phyloP scores from a whole-genome alignment of 139 green algal genomes.

The Coelastrella sp. region DNA sequence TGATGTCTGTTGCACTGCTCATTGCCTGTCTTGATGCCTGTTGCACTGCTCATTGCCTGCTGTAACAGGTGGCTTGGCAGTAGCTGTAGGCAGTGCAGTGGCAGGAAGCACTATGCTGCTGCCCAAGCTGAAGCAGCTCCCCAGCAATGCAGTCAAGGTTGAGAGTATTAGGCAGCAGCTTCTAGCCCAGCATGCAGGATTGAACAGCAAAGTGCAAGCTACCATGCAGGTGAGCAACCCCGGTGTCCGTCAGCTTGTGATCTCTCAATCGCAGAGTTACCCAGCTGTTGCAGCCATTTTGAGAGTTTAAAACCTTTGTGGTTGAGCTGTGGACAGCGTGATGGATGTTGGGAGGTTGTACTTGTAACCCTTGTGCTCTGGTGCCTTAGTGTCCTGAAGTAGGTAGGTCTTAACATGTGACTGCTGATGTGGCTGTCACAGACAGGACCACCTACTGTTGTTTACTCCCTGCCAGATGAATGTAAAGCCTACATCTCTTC shows the following conservation, averaged over 20 bases:
- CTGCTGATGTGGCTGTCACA: not conserved
- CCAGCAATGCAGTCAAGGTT: conserved; percentile 57
- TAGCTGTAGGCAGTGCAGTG: conserved; percentile 52
- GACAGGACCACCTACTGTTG: too few relatives aligned
- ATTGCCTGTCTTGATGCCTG: not conserved
- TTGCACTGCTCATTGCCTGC: conserved; percentile 1
- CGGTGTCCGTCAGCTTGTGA: not conserved
- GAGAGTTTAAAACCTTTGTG: too few relatives aligned
- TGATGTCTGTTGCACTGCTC: not conserved
- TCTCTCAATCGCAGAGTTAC: too few relatives aligned
- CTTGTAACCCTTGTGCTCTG: too few relatives aligned
- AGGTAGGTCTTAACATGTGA: too few relatives aligned
- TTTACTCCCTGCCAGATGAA: not conserved
- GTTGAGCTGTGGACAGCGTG: too few relatives aligned
- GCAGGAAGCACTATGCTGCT: conserved; percentile 74
- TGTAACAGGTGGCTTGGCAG: conserved; percentile 52
- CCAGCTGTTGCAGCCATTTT: too few relatives aligned
- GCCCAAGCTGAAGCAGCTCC: conserved; percentile 87
- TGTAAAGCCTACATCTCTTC: too few relatives aligned
- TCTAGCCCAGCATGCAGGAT: conserved; percentile 75
- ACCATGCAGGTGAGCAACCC: conserved; percentile 31
- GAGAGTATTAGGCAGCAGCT: conserved; percentile 83
- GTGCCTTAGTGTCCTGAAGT: too few relatives aligned
- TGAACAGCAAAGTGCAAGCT: conserved; percentile 55
- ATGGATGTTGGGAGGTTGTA: too few relatives aligned